These are phyloP conservation scores for Wickerhamiella parazyma DNA, from an alignment of 805 yeast genomes.

Conservation along the genomic window DNA sequence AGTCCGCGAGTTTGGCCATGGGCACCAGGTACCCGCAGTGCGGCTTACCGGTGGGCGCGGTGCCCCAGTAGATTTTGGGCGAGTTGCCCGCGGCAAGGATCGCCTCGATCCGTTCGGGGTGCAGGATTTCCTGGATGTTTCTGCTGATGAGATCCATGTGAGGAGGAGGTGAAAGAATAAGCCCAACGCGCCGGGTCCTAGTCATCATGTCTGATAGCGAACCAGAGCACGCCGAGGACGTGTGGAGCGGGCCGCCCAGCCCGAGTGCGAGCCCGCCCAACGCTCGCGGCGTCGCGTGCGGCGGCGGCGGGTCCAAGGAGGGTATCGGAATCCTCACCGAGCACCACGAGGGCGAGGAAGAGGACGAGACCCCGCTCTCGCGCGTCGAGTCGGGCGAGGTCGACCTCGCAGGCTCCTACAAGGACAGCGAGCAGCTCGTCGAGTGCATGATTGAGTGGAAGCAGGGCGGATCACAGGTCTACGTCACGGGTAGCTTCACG, in stretches of 20 bases:
- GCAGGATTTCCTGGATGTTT: constrained; percentile 82
- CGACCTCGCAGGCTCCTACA: constrained; percentile 13
- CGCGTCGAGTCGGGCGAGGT: constrained; percentile 23
- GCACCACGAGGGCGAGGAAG: constrained; percentile 9
- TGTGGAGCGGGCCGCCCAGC: constrained; percentile 2
- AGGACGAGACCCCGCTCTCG: constrained; percentile 17
- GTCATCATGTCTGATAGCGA: constrained; percentile 6
- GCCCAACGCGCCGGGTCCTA: too few relatives aligned
- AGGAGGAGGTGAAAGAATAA: too few relatives aligned
- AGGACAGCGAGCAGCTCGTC: constrained; percentile 14
- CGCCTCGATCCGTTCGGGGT: constrained; percentile 74
- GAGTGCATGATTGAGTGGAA: constrained; percentile 44
- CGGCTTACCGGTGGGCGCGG: constrained; percentile 98
- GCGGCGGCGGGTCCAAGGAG: background rate
- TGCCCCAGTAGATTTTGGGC: constrained; percentile 91
- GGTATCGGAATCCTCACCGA: constrained; percentile 1
- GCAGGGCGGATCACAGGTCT: constrained; percentile 92
- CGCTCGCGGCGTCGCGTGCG: too few relatives aligned
- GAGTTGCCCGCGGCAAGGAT: constrained; percentile 73
- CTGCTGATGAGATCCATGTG: constrained; percentile 67
- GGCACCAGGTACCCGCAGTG: constrained; percentile 98
- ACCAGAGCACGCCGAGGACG: constrained; percentile 10
- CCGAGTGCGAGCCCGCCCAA: constrained; percentile 3
- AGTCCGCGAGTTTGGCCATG: constrained; percentile 91
- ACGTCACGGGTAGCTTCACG: constrained; percentile 93